Conservation (phyloP, 495 filamentous ascomycete species). For the Neurospora sp. region DNA sequence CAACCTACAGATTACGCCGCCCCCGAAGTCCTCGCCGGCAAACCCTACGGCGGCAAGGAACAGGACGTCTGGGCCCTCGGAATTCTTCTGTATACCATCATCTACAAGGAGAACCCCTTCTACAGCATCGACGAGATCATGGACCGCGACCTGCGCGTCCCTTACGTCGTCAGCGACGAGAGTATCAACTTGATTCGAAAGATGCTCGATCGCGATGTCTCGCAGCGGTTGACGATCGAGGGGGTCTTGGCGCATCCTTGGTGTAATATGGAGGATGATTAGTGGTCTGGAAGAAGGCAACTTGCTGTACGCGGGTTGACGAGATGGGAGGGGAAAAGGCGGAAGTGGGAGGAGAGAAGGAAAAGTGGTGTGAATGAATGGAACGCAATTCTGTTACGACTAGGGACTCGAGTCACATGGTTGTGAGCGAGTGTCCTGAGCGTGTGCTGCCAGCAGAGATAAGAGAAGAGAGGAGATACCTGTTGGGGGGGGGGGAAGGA, state of each 20-base stretch:
- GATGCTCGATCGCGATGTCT: slow-evolving; percentile 88
- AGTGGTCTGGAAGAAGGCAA: neutral
- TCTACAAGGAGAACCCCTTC: slow-evolving; percentile 99
- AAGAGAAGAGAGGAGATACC: neutral
- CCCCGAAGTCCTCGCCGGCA: slow-evolving; percentile 90
- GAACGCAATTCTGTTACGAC: neutral
- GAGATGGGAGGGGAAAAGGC: neutral
- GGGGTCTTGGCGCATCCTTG: slow-evolving; percentile 81
- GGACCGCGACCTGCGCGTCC: slow-evolving; percentile 88
- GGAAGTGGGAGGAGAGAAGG: neutral
- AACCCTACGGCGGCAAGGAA: slow-evolving; percentile 88
- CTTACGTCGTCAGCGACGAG: slow-evolving; percentile 81
- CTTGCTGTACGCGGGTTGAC: neutral
- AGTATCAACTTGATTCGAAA: slow-evolving; percentile 80
- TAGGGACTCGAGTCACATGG: too few relatives aligned
- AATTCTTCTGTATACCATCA: slow-evolving; percentile 93
- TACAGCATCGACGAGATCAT: slow-evolving; percentile 99
- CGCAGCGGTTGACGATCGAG: slow-evolving; percentile 68
- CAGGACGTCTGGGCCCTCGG: slow-evolving; percentile 99
- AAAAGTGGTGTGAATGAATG: neutral
- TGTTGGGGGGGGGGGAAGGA: neutral
- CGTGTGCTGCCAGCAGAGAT: neutral
- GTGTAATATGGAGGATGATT: slow-evolving; percentile 35
- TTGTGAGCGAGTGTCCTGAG: neutral
- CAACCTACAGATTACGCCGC: slow-evolving; percentile 76